Conservation (phyloP, 331 rosid species). For the Quercus phellos region DNA sequence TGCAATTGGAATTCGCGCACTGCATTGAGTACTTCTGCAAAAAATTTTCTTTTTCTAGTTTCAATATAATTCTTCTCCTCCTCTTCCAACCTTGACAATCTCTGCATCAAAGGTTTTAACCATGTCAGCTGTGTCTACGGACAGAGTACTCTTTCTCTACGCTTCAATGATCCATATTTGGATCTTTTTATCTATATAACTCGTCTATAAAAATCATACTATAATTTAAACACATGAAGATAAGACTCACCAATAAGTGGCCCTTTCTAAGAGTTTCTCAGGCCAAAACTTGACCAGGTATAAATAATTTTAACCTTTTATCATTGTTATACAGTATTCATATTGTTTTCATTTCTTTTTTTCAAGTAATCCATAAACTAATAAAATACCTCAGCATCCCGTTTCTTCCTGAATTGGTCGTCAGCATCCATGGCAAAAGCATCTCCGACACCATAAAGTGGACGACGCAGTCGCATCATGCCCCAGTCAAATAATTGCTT, state of each 20-base stretch:
- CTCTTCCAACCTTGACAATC: conserved; percentile 82
- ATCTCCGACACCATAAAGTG: conserved; percentile 93
- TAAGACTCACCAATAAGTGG: background rate
- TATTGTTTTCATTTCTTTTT: background rate
- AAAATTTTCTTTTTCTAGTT: conserved; percentile 84
- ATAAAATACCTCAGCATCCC: conserved; percentile 79
- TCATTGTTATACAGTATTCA: background rate
- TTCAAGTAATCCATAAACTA: conserved; percentile 9
- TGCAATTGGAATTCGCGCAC: conserved; percentile 97
- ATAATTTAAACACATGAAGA: background rate
- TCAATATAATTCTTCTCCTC: conserved; percentile 83
- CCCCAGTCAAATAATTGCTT: conserved; percentile 93
- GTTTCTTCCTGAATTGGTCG: conserved; percentile 84
- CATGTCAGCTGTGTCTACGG: conserved; percentile 25
- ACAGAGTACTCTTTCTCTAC: background rate
- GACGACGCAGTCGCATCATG: conserved; percentile 83
- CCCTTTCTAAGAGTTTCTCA: background rate
- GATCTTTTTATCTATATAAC: background rate
- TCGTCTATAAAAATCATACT: background rate
- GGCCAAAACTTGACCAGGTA: background rate
- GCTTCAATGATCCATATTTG: background rate
- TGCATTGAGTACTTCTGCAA: conserved; percentile 79
- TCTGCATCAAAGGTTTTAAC: conserved; percentile 56
- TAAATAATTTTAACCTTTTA: background rate
- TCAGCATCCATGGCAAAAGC: conserved; percentile 90